These are phyloP conservation scores for Ogataea zsoltii DNA, from an alignment of 805 yeast genomes.

Conservation along the genomic window DNA sequence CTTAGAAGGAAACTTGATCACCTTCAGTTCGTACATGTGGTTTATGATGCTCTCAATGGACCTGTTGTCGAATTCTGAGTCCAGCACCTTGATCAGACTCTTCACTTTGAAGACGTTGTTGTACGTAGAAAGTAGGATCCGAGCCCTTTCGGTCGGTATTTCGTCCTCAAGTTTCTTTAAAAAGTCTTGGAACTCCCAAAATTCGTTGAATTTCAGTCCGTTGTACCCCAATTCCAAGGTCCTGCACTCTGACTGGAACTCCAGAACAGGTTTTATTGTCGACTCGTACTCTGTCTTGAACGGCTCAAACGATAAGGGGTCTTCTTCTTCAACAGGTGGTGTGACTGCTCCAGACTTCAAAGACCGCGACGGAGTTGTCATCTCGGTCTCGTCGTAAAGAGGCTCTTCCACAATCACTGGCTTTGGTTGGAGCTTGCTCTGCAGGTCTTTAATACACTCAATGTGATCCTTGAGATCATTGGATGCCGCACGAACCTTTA, in stretches of 20 bases:
- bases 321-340: not conserved
- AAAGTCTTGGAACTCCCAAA: slow-evolving; percentile 14
- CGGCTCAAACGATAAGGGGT: slow-evolving; percentile 10
- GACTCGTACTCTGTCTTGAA: slow-evolving; percentile 11
- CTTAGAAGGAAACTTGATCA: slow-evolving; percentile 20
- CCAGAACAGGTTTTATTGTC: slow-evolving; percentile 1
- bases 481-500: not conserved
- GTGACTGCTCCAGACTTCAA: too few relatives aligned
- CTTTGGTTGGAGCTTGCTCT: too few relatives aligned
- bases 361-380: too few relatives aligned
- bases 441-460: slow-evolving; percentile 6
- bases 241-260: slow-evolving; percentile 2
- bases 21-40: slow-evolving; percentile 15
- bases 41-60: slow-evolving; percentile 21
- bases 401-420: too few relatives aligned
- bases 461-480: slow-evolving; percentile 11
- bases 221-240: slow-evolving; percentile 11
- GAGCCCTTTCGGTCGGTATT: slow-evolving; percentile 8
- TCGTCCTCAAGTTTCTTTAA: slow-evolving; percentile 9
- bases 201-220: slow-evolving; percentile 9
- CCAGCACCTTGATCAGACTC: slow-evolving; percentile 10
- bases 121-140: slow-evolving; percentile 10
- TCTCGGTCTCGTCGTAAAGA: too few relatives aligned
- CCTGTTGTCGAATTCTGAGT: slow-evolving; percentile 10
- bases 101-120: slow-evolving; percentile 15